Evolutionary conservation across 192 early-diverging fungal genomes (phyloP).

Genomic region (Entophlyctis helioformis): DNA sequence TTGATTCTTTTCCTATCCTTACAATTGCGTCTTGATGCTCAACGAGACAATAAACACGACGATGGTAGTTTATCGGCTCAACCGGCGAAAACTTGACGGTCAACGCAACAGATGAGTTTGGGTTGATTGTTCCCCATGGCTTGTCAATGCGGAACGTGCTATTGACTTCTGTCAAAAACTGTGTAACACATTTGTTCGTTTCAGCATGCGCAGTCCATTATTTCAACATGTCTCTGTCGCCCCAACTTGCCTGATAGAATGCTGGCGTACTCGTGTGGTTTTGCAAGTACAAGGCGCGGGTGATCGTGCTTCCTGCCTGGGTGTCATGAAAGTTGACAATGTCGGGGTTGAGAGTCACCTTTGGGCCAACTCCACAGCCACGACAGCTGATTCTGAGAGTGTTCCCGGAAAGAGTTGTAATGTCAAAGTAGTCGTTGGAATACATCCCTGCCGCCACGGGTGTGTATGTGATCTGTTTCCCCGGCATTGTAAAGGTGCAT

Average conservation of each 20-base stretch:
- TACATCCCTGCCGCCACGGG: slow-evolving; percentile 30
- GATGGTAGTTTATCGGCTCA: slow-evolving; percentile 45
- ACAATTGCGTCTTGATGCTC: slow-evolving; percentile 43
- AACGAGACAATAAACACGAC: slow-evolving; percentile 41
- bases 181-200: neutral
- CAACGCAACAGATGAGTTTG: slow-evolving; percentile 35
- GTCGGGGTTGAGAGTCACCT: slow-evolving; percentile 29
- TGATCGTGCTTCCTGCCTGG: slow-evolving; percentile 16
- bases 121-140: slow-evolving; percentile 28
- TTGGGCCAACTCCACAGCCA: slow-evolving; percentile 31
- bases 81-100: slow-evolving; percentile 35
- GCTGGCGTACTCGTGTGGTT: slow-evolving; percentile 25
- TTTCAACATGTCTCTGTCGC: neutral
- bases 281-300: slow-evolving; percentile 28
- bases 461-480: slow-evolving; percentile 24
- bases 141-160: slow-evolving; percentile 42
- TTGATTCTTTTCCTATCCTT: too few species aligned
- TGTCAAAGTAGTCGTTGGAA: slow-evolving; percentile 45
- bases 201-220: neutral
- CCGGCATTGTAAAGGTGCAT: too few species aligned
- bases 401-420: slow-evolving; percentile 45
- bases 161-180: slow-evolving; percentile 32
- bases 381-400: slow-evolving; percentile 26
- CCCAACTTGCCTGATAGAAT: slow-evolving; percentile 26
- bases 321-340: slow-evolving; percentile 44